Percentiles rank a stretch among this genome's conserved stretches.
These are phyloP conservation scores for Collybia nuda DNA, from an alignment of 768 basidiomycete species.

Conservation along the genomic window DNA sequence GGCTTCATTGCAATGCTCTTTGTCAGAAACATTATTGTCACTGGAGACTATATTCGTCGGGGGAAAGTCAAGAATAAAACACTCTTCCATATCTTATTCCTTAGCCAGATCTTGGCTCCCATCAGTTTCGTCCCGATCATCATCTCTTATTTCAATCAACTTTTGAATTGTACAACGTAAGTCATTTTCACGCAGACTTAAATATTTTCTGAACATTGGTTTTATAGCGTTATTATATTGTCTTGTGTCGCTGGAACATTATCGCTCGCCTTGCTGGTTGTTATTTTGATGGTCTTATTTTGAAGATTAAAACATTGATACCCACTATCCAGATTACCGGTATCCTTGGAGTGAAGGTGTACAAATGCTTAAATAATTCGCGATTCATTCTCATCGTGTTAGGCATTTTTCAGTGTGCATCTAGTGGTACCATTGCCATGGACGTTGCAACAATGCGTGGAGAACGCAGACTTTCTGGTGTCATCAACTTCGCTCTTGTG, in stretches of 20 bases:
- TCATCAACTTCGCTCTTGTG: background rate
- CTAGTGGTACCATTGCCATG: constrained; percentile 38
- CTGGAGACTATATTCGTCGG: constrained; percentile 50
- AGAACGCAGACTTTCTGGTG: constrained; percentile 49
- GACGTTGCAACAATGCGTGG: constrained; percentile 39
- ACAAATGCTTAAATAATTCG: constrained; percentile 62
- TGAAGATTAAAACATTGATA: background rate
- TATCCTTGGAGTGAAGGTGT: constrained; percentile 65
- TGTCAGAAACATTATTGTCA: constrained; percentile 49
- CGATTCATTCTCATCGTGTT: constrained; percentile 48
- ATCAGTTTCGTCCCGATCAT: constrained; percentile 42
- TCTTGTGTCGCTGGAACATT: constrained; percentile 33
- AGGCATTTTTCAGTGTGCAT: constrained; percentile 39
- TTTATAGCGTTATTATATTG: constrained; percentile 33
- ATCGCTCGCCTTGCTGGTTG: constrained; percentile 41
- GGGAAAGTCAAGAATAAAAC: constrained; percentile 57
- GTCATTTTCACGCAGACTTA: constrained; percentile 17
- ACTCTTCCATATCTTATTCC: constrained; percentile 56
- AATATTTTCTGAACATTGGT: background rate
- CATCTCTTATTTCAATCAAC: constrained; percentile 41
- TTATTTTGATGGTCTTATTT: background rate
- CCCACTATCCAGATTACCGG: constrained; percentile 48
- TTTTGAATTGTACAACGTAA: constrained; percentile 47
- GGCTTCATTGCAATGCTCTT: constrained; percentile 52
- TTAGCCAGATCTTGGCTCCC: constrained; percentile 55